phyloP scores from a whole-genome alignment of 805 yeast species.

The Sugiyamaella marilandica region DNA sequence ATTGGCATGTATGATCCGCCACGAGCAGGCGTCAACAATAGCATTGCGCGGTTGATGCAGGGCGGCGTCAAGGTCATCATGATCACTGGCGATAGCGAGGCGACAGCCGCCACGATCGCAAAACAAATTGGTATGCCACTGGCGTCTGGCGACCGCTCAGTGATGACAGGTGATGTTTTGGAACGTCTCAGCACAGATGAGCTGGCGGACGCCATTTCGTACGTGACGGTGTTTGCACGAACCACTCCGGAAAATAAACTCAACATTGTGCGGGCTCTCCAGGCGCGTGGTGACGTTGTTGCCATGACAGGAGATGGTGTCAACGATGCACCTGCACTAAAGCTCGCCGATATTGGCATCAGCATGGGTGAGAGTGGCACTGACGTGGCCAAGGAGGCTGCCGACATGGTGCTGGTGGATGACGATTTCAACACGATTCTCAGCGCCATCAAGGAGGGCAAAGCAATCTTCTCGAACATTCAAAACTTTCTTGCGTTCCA shows the following conservation, averaged over 20 bases:
- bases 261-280: constrained; percentile 78
- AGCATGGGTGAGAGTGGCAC: constrained; percentile 87
- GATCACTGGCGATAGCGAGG: constrained; percentile 94
- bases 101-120: constrained; percentile 82
- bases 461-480: constrained; percentile 92
- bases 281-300: constrained; percentile 45
- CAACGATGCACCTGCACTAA: constrained; percentile 60
- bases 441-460: constrained; percentile 94
- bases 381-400: constrained; percentile 97
- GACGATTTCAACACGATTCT: constrained; percentile 94
- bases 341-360: constrained; percentile 58
- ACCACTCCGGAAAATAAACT: constrained; percentile 94
- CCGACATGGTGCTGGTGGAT: constrained; percentile 95
- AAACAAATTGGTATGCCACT: constrained; percentile 81
- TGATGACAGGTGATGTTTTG: constrained; percentile 79
- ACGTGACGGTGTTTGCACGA: constrained; percentile 88
- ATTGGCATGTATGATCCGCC: constrained; percentile 99
- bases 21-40: constrained; percentile 72
- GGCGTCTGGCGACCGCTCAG: constrained; percentile 56
- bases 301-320: constrained; percentile 68
- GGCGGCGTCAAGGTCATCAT: constrained; percentile 98
- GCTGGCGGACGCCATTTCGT: constrained; percentile 67
- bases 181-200: constrained; percentile 70
- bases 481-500: constrained; percentile 94
- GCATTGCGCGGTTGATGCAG: constrained; percentile 69